Evolutionary conservation across 2,329 filamentous ascomycete genomes (phyloP), one percentile per base, ranked within the genome.

Genomic region (Cytospora paraplurivora): DNA sequence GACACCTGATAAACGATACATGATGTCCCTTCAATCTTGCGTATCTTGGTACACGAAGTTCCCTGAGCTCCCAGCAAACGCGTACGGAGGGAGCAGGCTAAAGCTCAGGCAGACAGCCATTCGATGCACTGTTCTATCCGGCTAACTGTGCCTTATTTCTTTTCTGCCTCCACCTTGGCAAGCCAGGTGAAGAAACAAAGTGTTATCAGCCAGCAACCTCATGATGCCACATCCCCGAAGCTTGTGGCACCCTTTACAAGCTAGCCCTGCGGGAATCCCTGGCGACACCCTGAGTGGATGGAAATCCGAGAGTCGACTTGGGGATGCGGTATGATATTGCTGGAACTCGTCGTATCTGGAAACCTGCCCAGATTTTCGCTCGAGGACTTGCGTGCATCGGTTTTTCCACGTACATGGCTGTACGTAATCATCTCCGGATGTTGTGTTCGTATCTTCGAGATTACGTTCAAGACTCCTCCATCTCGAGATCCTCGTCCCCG

Each of bases 401-500:
- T 21, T 21, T n/a, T 47, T 10, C n/a, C 44, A 21, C 21, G 7
- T 38, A 15, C 37, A 38, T 44, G 38, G n/a, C 11, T 47, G n/a
- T 11, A 15, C 37, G 15, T 44, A 5, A 13, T n/a, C 7, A 7
- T 44, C 44, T 33, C 4, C 19, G 52, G 44, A 38, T 35, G 15
- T 35, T 17, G 44, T 38, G 19, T 51, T 27, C 37, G 13, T 27
- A 35, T 19, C 7, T 5, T 49, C 8, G 17, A 27, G 12, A 38
- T 38, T 27, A 4, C 51, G 59, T 21, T 64, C 47, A 76, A 7
- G 71, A 79, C 59, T 77, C 79, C 55, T 78, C 82, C 66, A 83
- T 85, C 64, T 85, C 85, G 41, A 85, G 82, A 63, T 82, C 79
- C 21, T 78, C 78, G 12, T 73, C 79, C 27, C 77, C 76, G 50